Percentiles rank a stretch among this genome's conserved stretches.
Evolutionary conservation across 1,284 basidiomycete genomes (phyloP).

Genomic region (Ganoderma lucidum): DNA sequence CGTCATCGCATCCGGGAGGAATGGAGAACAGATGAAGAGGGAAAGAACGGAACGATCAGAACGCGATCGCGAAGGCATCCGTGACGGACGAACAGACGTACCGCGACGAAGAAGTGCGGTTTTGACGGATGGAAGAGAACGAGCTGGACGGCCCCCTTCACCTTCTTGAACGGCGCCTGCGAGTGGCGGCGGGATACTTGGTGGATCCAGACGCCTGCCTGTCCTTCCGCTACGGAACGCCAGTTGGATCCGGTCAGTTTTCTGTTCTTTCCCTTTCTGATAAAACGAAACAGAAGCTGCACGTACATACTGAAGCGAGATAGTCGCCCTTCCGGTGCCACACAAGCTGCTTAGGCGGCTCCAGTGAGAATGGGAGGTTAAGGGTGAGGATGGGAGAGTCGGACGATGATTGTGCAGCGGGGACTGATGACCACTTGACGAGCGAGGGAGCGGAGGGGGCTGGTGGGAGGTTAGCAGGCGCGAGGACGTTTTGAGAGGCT

Average conservation of each 20-base stretch:
- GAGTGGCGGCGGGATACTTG: constrained; percentile 94
- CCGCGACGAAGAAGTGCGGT: constrained; percentile 97
- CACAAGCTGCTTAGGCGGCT: constrained; percentile 83
- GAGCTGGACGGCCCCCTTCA: constrained; percentile 90
- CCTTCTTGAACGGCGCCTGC: constrained; percentile 96
- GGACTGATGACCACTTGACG: constrained; percentile 70
- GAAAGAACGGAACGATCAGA: constrained; percentile 4
- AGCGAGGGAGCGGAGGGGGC: constrained; percentile 63
- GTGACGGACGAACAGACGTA: constrained; percentile 49
- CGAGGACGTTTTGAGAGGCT: constrained; percentile 71
- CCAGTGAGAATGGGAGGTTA: constrained; percentile 70
- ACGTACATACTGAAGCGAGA: constrained; percentile 88
- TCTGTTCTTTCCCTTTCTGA: neutral
- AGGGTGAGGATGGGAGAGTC: constrained; percentile 68
- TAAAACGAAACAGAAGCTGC: constrained; percentile 35
- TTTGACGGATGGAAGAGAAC: constrained; percentile 95
- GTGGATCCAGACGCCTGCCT: constrained; percentile 91
- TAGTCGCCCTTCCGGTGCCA: constrained; percentile 99
- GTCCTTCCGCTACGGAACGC: constrained; percentile 55
- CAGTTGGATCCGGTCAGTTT: constrained; percentile 1
- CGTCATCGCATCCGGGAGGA: constrained; percentile 8
- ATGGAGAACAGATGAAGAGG: neutral
- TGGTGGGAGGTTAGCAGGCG: constrained; percentile 71
- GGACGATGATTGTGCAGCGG: constrained; percentile 54
- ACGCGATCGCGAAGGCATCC: neutral